These are phyloP conservation scores for Arbutus unedo DNA, from an alignment of 148 eudicot species.

Conservation along the genomic window DNA sequence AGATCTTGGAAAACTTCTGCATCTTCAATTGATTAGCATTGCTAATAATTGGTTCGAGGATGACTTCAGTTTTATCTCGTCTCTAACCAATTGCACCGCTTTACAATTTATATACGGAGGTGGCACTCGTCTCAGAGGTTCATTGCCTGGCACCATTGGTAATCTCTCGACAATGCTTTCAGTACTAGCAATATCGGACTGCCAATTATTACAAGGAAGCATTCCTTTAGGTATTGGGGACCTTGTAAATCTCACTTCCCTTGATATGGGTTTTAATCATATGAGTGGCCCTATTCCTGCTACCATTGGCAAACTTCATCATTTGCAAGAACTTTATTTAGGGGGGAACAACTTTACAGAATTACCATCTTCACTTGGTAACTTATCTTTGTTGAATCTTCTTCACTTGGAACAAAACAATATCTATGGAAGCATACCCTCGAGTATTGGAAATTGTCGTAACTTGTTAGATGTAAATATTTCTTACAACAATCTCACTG, in stretches of 20 bases:
- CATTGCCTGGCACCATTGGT: background rate
- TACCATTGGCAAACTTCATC: background rate
- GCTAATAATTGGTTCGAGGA: background rate
- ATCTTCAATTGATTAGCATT: background rate
- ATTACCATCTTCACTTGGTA: slow-evolving; percentile 8
- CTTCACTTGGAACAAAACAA: background rate
- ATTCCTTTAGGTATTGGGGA: background rate
- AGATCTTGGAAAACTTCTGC: background rate
- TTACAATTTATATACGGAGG: background rate
- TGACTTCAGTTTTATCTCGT: slow-evolving; percentile 8
- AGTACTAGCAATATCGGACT: background rate
- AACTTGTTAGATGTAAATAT: slow-evolving; percentile 1
- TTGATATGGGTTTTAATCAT: background rate
- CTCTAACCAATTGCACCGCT: background rate
- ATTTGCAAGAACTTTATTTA: background rate
- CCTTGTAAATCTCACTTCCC: background rate
- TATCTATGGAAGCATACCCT: slow-evolving; percentile 13
- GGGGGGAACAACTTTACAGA: background rate
- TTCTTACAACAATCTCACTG: no score
- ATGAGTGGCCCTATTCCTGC: background rate
- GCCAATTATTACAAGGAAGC: background rate
- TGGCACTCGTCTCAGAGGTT: background rate
- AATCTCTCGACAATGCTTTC: slow-evolving; percentile 11
- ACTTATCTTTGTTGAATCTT: background rate
- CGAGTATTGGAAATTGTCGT: slow-evolving; percentile 1